Base-by-base conservation (phyloP, 1,139 yeast genomes). In the Geotrichum histeridarum region DNA sequence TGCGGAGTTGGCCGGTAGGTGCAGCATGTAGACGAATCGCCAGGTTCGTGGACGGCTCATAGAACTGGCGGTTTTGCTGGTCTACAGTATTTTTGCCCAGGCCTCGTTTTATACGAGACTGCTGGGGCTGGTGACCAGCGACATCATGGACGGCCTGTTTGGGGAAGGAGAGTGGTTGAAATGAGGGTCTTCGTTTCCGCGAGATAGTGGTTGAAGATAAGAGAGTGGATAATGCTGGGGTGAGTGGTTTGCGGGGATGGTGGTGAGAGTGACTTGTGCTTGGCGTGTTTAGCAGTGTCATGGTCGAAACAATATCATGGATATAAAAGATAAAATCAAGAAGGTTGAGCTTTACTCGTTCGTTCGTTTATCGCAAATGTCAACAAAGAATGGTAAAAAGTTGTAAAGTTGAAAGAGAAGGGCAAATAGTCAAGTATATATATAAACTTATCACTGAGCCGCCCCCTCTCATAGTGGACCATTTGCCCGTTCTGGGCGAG, bases 161-260 rank as follows among this genome's bases (percentile, higher is more conserved):
- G 11, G 44, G 44, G 31, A 42, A 42, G 2, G 44, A 18, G 8
- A 42, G 44, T 12, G 8, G 44, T 4, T 18, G 15, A 4, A 22
- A 42, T 12, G 33, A 42, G 17, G 31, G 44, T 8, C 44, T 32
- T 6, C 44, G 7, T 32, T 33, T 42, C 7, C 44, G 33, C 12
- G 38, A 64, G 18, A 63, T 63, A 14, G 61, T 61, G 8, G 66
- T 63, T 8, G 63, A 45, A 8, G 60, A 58, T 8, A 63, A 52
- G 31, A 63, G 57, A 31, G 53, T 57, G 15, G 64, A 54, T 52
- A 63, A 49, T 11, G 65, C 64, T 30, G 65, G 65, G 38, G 60
- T 51, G 42, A 62, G 53, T 35, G 52, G 58, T 49, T 64, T 56
- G 31, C 64, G 62, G 18, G 56, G 57, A 46, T 59, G 39, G 39